phyloP scores from a whole-genome alignment of 2,329 filamentous ascomycete genomes.

The Colletotrichum chrysophilum region DNA sequence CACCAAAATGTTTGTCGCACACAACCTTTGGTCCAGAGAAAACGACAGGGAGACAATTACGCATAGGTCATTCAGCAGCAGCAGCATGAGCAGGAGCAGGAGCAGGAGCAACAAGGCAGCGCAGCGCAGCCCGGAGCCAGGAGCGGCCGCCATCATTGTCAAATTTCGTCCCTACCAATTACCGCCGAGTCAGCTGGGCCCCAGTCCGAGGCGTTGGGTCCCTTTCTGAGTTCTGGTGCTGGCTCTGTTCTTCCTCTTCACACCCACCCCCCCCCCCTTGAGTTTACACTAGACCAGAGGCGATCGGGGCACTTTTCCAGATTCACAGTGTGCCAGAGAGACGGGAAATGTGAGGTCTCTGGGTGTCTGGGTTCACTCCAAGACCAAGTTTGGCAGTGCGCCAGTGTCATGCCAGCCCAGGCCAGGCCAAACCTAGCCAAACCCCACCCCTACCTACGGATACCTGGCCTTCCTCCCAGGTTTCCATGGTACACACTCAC shows the following conservation, averaged over 20 bases:
- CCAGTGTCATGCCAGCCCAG: neutral
- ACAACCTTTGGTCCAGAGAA: neutral
- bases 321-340: neutral
- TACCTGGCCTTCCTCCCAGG: neutral
- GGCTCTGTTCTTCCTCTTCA: neutral
- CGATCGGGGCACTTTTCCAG: neutral
- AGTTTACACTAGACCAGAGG: neutral
- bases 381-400: neutral
- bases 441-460: neutral
- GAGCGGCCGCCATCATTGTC: neutral
- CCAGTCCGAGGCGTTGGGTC: conserved; percentile 22
- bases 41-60: neutral
- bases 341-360: neutral
- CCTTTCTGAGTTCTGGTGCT: neutral
- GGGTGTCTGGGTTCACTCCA: neutral
- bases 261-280: neutral
- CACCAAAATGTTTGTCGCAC: neutral
- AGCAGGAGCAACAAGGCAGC: neutral
- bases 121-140: neutral
- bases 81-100: neutral
- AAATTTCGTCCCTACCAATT: conserved; percentile 11
- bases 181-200: conserved; percentile 20
- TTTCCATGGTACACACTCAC: neutral
- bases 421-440: neutral
- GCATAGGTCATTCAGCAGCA: neutral